Percentiles rank a stretch among this genome's conserved stretches.
Evolutionary conservation across 805 yeast species (phyloP).

Genomic region (Starmerella etchellsii): DNA sequence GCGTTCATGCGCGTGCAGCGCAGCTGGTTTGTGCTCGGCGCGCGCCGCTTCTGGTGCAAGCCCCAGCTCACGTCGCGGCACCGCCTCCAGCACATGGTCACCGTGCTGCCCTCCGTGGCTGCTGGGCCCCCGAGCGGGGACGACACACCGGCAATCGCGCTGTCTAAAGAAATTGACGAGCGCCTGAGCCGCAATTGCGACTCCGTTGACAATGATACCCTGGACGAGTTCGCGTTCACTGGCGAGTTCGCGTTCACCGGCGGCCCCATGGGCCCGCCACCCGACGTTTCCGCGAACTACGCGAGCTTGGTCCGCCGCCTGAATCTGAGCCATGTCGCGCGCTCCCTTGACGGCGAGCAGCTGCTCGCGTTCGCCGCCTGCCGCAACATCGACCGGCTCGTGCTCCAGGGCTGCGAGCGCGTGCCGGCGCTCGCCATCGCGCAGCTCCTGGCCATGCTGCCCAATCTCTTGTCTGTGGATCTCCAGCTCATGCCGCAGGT

Average conservation of each 20-base stretch:
- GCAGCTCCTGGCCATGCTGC: conserved; percentile 49
- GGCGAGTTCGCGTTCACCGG: not conserved
- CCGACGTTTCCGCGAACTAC: conserved; percentile 25
- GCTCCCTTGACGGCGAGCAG: conserved; percentile 49
- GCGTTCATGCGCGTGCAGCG: conserved; percentile 55
- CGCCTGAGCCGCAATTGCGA: too few relatives aligned
- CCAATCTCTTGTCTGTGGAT: conserved; percentile 70
- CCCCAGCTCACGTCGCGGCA: conserved; percentile 25
- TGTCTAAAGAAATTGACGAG: not conserved
- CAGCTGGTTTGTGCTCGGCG: conserved; percentile 70
- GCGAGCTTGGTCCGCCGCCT: conserved; percentile 56
- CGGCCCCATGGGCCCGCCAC: not conserved
- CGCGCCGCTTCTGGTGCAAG: conserved; percentile 63
- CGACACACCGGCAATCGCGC: not conserved
- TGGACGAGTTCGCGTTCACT: too few relatives aligned
- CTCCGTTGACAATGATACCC: too few relatives aligned
- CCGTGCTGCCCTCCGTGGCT: not conserved
- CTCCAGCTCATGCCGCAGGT: conserved; percentile 62
- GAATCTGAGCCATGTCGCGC: conserved; percentile 64
- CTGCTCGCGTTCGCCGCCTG: conserved; percentile 52
- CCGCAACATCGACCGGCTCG: conserved; percentile 66
- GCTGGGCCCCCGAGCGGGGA: not conserved
- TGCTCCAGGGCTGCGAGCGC: conserved; percentile 65
- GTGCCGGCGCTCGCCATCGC: conserved; percentile 51
- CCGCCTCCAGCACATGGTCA: not conserved